Conservation (phyloP, 352 stramenopile species). For the Phytophthora fragariaefolia region DNA sequence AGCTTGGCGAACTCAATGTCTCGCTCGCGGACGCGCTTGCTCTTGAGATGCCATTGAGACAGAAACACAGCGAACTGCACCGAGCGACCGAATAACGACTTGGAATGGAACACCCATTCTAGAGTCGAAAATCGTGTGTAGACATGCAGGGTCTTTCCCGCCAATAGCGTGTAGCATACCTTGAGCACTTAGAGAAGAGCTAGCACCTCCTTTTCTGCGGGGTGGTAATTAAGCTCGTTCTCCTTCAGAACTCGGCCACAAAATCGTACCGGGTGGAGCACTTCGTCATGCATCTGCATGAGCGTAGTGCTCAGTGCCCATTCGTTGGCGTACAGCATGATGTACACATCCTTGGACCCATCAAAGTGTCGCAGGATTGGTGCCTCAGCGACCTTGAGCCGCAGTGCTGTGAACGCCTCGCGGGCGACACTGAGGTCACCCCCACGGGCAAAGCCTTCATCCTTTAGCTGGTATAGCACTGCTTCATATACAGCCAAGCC, state of each 20-base stretch:
- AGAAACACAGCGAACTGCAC: not conserved
- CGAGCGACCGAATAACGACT: not conserved
- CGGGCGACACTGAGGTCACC: constrained; percentile 1
- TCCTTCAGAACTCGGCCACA: not conserved
- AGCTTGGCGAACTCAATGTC: not conserved
- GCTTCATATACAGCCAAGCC: constrained; percentile 23
- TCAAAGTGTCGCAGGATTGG: constrained; percentile 25
- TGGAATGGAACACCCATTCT: not conserved
- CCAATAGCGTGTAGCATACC: not conserved
- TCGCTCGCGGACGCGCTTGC: not conserved
- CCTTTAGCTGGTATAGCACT: constrained; percentile 22
- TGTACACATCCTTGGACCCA: too few relatives aligned
- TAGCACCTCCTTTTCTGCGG: not conserved
- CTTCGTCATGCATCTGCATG: too few relatives aligned
- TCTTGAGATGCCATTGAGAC: not conserved
- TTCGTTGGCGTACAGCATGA: too few relatives aligned
- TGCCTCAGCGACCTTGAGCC: constrained; percentile 5
- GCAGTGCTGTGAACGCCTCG: constrained; percentile 16
- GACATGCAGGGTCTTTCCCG: not conserved
- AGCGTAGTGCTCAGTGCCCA: too few relatives aligned
- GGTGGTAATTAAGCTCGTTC: not conserved
- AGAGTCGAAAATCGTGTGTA: too few relatives aligned
- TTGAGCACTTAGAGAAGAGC: not conserved
- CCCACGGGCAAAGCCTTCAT: not conserved
- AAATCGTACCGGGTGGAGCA: not conserved